Conservation (phyloP, 2,329 filamentous ascomycete species). For the Rhynchosporium graminicola region DNA sequence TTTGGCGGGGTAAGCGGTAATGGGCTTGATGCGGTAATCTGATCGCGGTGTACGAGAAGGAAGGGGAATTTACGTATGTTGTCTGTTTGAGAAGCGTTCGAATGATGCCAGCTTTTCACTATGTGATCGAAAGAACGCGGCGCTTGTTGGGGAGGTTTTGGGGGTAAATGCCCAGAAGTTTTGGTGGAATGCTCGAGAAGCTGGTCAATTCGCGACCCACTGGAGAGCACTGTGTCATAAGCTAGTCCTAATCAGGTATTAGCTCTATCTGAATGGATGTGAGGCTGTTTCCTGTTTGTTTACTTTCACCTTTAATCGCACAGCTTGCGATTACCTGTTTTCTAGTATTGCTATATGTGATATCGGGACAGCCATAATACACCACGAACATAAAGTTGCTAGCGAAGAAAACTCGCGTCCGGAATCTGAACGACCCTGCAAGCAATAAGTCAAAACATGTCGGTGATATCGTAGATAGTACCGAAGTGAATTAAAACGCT, state of each 20-base stretch:
- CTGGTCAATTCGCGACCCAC: slow-evolving; percentile 6
- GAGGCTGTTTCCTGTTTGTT: too few relatives aligned
- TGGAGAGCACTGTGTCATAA: background rate
- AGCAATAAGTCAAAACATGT: too few relatives aligned
- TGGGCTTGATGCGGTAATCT: background rate
- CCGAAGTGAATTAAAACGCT: too few relatives aligned
- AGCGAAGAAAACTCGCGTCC: too few relatives aligned
- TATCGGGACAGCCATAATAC: too few relatives aligned
- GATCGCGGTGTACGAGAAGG: background rate
- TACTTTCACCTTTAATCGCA: too few relatives aligned
- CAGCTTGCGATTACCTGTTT: too few relatives aligned
- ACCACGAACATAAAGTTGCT: too few relatives aligned
- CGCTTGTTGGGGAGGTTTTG: slow-evolving; percentile 24
- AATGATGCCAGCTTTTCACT: slow-evolving; percentile 17
- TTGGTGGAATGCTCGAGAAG: slow-evolving; percentile 16
- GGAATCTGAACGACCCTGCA: too few relatives aligned
- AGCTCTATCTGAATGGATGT: background rate
- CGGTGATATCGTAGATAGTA: too few relatives aligned
- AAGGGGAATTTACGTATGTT: background rate
- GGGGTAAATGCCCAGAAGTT: slow-evolving; percentile 2
- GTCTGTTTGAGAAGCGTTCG: background rate
- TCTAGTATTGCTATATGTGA: too few relatives aligned
- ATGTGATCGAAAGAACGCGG: background rate
- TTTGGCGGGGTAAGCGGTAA: slow-evolving; percentile 15
- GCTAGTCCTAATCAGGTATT: background rate